Evolutionary conservation across 495 filamentous ascomycete species (phyloP), one percentile per base, ranked within the genome.

Genomic region (Lindgomyces ingoldianus): DNA sequence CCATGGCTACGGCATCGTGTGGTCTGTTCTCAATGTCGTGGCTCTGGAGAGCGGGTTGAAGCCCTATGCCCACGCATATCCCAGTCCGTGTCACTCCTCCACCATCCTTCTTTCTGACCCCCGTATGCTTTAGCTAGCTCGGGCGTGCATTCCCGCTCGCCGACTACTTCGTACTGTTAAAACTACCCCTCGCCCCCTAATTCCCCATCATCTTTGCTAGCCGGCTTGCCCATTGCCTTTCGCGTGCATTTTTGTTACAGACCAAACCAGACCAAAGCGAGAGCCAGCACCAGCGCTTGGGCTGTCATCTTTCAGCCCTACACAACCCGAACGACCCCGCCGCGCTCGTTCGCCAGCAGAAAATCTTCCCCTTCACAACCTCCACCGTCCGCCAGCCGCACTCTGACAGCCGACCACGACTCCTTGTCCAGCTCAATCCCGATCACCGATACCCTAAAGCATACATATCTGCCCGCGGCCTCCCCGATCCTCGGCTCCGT

Each of bases 151-250:
- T 25, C 12, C 48, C 25, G 48, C 48, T 22, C 48, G 6, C 48
- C 21, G 25, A 47, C 4, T 41, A 9, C 36, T 8, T n/a, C 9
- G 36, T 9, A 25, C 46, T 25, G 18, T 25, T 19, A 50, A 19
- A 36, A 18, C 27, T 16, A 9, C 26, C 45, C 44, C 16, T n/a
- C 26, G 33, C 48, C 47, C 58, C 46, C 47, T 60, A 50, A 60
- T 36, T 53, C 47, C 10, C 48, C 42, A 41, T 53, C 29, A 22
- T 21, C 33, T 26, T 2, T 47, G 29, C 47, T 22, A 47, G 14
- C 24, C 58, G n/a, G 19, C 58, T n/a, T 46, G 27, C 29, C 25
- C 58, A 21, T 29, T 45, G 4, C 30, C 58, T 36, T 14, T 58
- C 39, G 19, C 19, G 36, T 29, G n/a, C 36, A 41, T 41, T n/a